Evolutionary conservation across 768 basidiomycete genomes (phyloP).

Genomic region (Leccinum subgranulosum): DNA sequence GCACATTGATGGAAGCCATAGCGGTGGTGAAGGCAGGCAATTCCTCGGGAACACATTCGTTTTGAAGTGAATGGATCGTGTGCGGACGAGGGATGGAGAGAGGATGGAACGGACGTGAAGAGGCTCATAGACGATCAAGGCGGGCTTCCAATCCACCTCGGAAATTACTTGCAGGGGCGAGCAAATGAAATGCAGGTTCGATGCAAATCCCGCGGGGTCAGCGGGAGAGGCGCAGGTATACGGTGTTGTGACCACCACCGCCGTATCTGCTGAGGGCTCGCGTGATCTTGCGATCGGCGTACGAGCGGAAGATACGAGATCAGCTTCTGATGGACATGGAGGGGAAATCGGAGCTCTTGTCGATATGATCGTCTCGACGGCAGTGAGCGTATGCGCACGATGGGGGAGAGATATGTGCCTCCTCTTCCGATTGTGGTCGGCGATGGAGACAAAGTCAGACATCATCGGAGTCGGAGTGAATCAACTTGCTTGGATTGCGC

Average conservation of each 20-base stretch:
- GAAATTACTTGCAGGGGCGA: conserved; percentile 61
- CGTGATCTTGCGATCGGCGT: conserved; percentile 56
- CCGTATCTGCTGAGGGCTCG: conserved; percentile 77
- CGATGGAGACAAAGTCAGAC: conserved; percentile 60
- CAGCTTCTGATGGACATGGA: conserved; percentile 50
- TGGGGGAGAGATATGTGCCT: conserved; percentile 54
- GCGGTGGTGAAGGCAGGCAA: conserved; percentile 61
- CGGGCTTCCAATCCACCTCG: conserved; percentile 69
- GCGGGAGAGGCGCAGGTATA: too few species aligned
- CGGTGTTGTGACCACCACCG: conserved; percentile 49
- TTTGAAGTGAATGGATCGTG: conserved; percentile 37
- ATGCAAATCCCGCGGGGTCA: conserved; percentile 61
- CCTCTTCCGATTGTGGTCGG: conserved; percentile 83
- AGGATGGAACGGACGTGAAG: conserved; percentile 60
- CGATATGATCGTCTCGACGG: conserved; percentile 84
- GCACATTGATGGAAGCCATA: conserved; percentile 56
- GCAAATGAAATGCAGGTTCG: conserved; percentile 82
- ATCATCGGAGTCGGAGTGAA: conserved; percentile 23
- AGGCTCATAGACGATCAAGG: conserved; percentile 72
- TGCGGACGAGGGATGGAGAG: background rate
- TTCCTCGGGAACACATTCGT: conserved; percentile 77
- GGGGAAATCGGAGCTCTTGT: conserved; percentile 78
- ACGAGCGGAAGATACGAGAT: conserved; percentile 64
- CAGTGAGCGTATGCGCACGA: background rate
- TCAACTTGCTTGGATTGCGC: conserved; percentile 7